Base-by-base conservation (phyloP, 441 rosid species). In the Populus hybrid region DNA sequence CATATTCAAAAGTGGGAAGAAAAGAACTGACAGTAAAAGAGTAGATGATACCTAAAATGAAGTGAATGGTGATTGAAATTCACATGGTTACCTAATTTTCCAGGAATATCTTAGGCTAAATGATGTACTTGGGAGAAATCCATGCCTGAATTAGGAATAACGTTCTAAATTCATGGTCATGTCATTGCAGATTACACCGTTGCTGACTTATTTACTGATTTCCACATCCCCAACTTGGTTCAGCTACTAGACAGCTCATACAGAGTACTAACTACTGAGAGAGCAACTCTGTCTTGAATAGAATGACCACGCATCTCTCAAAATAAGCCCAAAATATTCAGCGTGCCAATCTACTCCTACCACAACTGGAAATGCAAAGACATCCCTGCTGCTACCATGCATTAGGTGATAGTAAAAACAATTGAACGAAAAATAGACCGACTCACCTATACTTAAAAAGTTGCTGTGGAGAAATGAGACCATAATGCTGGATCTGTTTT, bases 381-480 rank as follows among this genome's bases (percentile, higher is more conserved):
- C 23, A 21, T 4, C 4, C 29, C 66, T 31, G 24, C 14, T 20
- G 67, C 42, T 38, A 56, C 35, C 23, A 5, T 31, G 38, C 10
- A 53, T 64, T 6, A 28, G 11, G 21, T 59, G 24, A 64, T 9
- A 35, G 4, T 5, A 29, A 38, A 50, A 24, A 2, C 61, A 20
- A 75, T 12, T 11, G 7, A 53, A 50, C 2, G 7, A 24, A 12
- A 29, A 18, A 61, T 18, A 63, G 40, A 18, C 23, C 12, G 33
- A 28, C 80, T 75, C 68, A 91, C 98, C 97, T 64, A 91, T 72
- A 81, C 85, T 90, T 87, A 90, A 83, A 79, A 80, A 88, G 81
- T 92, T 91, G 89, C 94, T 86, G 78, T 82, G 91, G 24, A 96
- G 94, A 86, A 81, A 40, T 33, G 97, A 90, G 79, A 91, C 89